Evolutionary conservation across 176 grass and related monocot species (phyloP).

Genomic region (Hordeum marinum): DNA sequence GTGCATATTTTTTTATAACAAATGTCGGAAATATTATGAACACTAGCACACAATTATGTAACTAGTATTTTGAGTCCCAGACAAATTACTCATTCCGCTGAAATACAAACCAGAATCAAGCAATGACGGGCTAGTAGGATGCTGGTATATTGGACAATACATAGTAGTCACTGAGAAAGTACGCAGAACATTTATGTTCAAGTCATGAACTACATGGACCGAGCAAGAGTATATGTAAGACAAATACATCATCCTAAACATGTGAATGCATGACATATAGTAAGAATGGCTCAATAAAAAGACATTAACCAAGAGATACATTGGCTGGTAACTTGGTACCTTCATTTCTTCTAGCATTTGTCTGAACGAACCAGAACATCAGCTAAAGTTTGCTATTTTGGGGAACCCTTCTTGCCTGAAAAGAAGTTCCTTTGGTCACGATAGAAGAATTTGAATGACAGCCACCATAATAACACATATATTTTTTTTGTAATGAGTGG

Average conservation of each 20-base stretch:
- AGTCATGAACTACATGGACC: background rate
- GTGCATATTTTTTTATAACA: background rate
- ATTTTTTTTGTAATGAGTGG: background rate
- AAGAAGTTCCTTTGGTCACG: conserved; percentile 4
- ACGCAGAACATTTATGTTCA: background rate
- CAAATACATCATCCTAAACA: background rate
- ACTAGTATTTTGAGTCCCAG: background rate
- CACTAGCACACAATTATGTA: background rate
- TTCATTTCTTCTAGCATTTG: conserved; percentile 1
- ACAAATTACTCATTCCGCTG: background rate
- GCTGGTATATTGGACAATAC: background rate
- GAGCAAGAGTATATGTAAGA: background rate
- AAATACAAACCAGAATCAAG: background rate
- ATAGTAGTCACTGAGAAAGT: background rate
- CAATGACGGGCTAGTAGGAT: background rate
- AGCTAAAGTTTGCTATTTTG: conserved; percentile 12
- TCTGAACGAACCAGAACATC: conserved; percentile 21
- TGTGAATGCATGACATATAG: background rate
- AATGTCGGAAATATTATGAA: background rate
- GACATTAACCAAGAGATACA: background rate
- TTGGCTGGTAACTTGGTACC: background rate
- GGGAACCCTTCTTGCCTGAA: background rate
- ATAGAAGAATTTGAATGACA: background rate
- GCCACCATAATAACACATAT: background rate
- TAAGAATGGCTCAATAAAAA: background rate